Base-by-base conservation (phyloP, 345 rosid species). In the Lepidium sativum region DNA sequence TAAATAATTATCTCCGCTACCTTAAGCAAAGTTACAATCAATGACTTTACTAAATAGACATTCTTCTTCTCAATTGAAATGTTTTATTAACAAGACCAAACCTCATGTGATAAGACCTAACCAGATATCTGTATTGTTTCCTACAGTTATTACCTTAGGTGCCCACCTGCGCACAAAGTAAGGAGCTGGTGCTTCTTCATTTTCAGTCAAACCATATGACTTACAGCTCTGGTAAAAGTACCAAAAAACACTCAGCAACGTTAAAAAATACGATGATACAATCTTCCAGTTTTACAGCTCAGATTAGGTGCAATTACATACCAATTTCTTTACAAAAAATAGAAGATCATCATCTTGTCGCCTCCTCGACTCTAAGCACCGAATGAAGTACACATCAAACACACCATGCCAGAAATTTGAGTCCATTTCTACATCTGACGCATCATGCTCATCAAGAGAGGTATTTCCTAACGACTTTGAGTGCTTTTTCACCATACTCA, bases 91-190 rank as follows among this genome's bases (percentile, higher is more conserved):
- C 9, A 41, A 35, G 43, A 35, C 20, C 12, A 51, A 37, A 25
- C 49, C 60, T 41, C 14, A 69, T 51, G 15, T 20, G 38, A 6
- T 21, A 21, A 69, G 45, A 69, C 11, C 9, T 32, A 45, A 54
- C 51, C 6, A 70, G 27, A 15, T 20, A 63, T 38, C 2, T n/a
- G 12, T 12, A 70, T 10, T 17, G 5, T 21, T 15, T 49, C 17
- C 41, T 8, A 41, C 23, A 32, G 38, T 40, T 4, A 80, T 83
- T 95, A 95, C 99, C 99, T 91, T 82, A 78, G 88, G 83, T 71
- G 96, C 91, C 97, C 97, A 88, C 92, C 99, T 86, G 89, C 97
- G 95, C 23, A 95, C 97, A 63, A 91, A 91, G 86, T 84, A 95
- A 43, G 95, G 88, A 70, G 89, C 61, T 6, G 65, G 65, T n/a